Evolutionary conservation across 495 filamentous ascomycete species (phyloP).

Genomic region (Letharia columbiana): DNA sequence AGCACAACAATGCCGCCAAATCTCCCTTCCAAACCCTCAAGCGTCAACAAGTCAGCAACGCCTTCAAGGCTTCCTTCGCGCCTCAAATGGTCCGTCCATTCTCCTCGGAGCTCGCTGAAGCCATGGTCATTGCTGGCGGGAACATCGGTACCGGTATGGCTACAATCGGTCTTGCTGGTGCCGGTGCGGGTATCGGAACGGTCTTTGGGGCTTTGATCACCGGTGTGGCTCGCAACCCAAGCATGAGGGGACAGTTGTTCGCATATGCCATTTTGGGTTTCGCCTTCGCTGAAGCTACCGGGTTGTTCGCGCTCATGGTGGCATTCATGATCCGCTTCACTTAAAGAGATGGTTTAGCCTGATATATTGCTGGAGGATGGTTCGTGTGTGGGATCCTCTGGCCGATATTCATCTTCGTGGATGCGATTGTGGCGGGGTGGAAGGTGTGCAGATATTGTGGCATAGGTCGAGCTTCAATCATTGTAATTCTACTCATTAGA

Average conservation of each 20-base stretch:
- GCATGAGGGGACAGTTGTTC: conserved; percentile 85
- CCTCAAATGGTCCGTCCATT: conserved; percentile 57
- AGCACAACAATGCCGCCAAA: conserved; percentile 25
- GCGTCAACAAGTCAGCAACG: conserved; percentile 54
- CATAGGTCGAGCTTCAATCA: conserved; percentile 8
- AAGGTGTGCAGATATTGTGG: conserved; percentile 4
- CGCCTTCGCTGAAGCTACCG: conserved; percentile 88
- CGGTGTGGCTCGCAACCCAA: conserved; percentile 80
- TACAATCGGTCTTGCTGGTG: conserved; percentile 83
- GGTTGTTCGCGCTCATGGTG: conserved; percentile 91
- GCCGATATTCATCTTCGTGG: background rate
- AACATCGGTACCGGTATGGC: conserved; percentile 80
- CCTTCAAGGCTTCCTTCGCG: conserved; percentile 55
- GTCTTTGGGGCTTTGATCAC: conserved; percentile 81
- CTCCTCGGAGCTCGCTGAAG: conserved; percentile 73
- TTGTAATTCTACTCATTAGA: conserved; percentile 10
- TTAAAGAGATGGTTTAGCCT: conserved; percentile 3
- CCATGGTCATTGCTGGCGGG: conserved; percentile 81
- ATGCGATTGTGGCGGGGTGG: background rate
- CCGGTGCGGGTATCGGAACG: conserved; percentile 87
- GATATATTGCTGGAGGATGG: background rate
- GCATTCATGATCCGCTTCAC: conserved; percentile 54
- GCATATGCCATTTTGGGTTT: conserved; percentile 90
- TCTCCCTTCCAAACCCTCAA: conserved; percentile 49
- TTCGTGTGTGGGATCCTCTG: background rate